phyloP scores from a whole-genome alignment of 768 basidiomycete genomes.

The Basidioascus undulatus region DNA sequence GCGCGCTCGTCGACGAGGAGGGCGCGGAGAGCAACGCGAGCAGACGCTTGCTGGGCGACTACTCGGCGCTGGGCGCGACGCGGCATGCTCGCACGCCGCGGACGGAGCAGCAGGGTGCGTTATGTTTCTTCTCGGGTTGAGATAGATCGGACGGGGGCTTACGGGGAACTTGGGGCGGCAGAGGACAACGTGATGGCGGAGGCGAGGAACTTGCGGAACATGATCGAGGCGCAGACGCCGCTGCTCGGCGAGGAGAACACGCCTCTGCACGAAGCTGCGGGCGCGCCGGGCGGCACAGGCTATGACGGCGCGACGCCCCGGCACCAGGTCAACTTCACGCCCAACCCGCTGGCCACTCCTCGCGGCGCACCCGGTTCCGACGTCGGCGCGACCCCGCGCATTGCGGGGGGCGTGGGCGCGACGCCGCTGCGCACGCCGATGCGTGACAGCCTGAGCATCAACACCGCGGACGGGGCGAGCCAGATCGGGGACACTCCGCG shows the following conservation, averaged over 20 bases:
- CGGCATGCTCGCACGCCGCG: constrained; percentile 82
- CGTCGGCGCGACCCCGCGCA: constrained; percentile 28
- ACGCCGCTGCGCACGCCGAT: constrained; percentile 87
- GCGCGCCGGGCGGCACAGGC: constrained; percentile 51
- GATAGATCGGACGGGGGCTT: not conserved
- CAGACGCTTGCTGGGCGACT: constrained; percentile 68
- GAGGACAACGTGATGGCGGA: constrained; percentile 89
- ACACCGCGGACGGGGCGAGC: constrained; percentile 31
- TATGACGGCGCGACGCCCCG: constrained; percentile 91
- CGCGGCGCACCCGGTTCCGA: constrained; percentile 23
- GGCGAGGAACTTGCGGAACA: constrained; percentile 80
- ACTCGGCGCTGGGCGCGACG: constrained; percentile 68
- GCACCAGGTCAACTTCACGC: constrained; percentile 71
- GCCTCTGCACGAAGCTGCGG: constrained; percentile 50
- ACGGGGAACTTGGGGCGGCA: too few species aligned
- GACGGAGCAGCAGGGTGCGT: constrained; percentile 77
- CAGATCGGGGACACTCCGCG: constrained; percentile 44
- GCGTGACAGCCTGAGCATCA: constrained; percentile 77
- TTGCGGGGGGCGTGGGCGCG: constrained; percentile 21
- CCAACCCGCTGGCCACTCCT: constrained; percentile 73
- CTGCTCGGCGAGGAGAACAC: constrained; percentile 94
- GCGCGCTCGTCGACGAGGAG: constrained; percentile 55
- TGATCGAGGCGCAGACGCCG: constrained; percentile 80
- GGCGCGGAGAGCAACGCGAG: constrained; percentile 45
- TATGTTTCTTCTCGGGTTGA: not conserved